These are phyloP conservation scores for Hypoxylon crocopeplum DNA, from an alignment of 495 filamentous ascomycete genomes.

Conservation along the genomic window DNA sequence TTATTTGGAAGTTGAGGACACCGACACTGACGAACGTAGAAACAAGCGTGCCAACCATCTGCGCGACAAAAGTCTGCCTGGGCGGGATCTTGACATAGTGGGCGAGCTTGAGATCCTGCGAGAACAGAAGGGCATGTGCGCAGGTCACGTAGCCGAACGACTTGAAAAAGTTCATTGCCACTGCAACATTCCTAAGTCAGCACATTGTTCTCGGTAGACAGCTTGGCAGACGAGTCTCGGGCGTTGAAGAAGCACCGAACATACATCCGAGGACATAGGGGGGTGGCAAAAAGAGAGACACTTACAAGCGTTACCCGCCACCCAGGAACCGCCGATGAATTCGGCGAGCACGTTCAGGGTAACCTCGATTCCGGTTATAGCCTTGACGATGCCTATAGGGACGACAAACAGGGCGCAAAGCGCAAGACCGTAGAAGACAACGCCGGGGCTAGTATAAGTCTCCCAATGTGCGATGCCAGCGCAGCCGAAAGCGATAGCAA, in stretches of 20 bases:
- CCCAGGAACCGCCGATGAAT: slow-evolving; percentile 52
- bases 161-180: slow-evolving; percentile 56
- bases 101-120: slow-evolving; percentile 50
- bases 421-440: slow-evolving; percentile 52
- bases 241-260: background rate
- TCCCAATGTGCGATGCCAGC: slow-evolving; percentile 47
- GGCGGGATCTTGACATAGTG: slow-evolving; percentile 55
- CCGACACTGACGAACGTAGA: slow-evolving; percentile 50
- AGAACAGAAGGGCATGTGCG: slow-evolving; percentile 48
- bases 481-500: slow-evolving; percentile 45
- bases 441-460: slow-evolving; percentile 48
- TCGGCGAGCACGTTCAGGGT: slow-evolving; percentile 54
- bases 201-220: background rate
- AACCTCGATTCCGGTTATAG: slow-evolving; percentile 52
- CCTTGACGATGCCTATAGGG: slow-evolving; percentile 50
- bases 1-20: slow-evolving; percentile 51
- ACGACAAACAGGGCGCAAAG: slow-evolving; percentile 53
- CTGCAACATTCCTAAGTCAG: slow-evolving; percentile 4
- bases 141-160: slow-evolving; percentile 53
- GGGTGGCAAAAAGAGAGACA: background rate
- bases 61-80: slow-evolving; percentile 50
- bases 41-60: slow-evolving; percentile 49
- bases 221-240: background rate
- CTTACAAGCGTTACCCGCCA: slow-evolving; percentile 47
- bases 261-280: background rate